Base-by-base conservation (phyloP, 345 rosid species). In the Salix viminalis region DNA sequence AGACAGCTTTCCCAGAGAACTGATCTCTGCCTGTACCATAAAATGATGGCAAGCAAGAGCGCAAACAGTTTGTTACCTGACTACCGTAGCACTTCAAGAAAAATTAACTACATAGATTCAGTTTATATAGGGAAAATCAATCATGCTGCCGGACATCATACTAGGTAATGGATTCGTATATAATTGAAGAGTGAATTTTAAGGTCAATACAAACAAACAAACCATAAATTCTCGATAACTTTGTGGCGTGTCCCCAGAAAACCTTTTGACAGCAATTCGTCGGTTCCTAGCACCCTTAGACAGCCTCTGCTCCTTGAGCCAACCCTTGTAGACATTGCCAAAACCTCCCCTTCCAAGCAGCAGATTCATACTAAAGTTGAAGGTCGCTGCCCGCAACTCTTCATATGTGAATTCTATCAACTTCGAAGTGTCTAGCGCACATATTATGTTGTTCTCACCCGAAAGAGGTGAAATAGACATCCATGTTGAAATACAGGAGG, bases 331-430 rank as follows among this genome's bases (percentile, higher is more conserved):
- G 24, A 76, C 67, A 2, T 9, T 18, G 14, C 79, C 79, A 56
- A 76, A 76, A 36, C 56, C 67, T 54, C 79, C 79, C 48, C 46
- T 68, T 67, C 78, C 73, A 19, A 75, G 2, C 36, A 52, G 7
- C 67, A 26, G 52, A 67, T 75, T 66, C 21, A 0, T 9, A 18
- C 67, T 75, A 19, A 75, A 75, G 36, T 54, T 54, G 12, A 7
- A 15, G 71, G 79, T 68, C 26, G 79, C 79, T 37, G 67, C 67
- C 48, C 54, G 50, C 66, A 77, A 10, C 72, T 77, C 65, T 13
- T 67, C 41, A 76, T 36, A 8, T 21, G 71, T 52, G 72, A 75
- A 52, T n/a, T 15, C 21, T 36, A 23, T 65, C 34, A 66, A 32
- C 54, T 69, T 34, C 30, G 75, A 61, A 6, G 34, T 12, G 0